Evolutionary conservation across 2,329 filamentous ascomycete genomes (phyloP).

Genomic region (Zarea fungicola): DNA sequence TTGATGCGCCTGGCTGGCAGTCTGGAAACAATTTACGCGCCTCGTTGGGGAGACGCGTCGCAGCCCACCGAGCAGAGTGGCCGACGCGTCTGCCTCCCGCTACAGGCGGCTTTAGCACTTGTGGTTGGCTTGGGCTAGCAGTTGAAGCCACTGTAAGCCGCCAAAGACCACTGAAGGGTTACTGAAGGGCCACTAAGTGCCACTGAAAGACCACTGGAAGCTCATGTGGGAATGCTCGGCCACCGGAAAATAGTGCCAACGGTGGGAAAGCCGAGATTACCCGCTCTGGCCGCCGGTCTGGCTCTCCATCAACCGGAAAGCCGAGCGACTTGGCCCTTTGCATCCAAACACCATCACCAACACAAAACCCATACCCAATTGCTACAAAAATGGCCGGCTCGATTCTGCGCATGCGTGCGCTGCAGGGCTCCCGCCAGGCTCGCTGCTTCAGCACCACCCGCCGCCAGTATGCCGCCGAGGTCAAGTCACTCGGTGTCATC

Average conservation of each 20-base stretch:
- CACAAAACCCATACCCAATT: conserved; percentile 11
- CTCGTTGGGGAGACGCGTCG: conserved; percentile 8
- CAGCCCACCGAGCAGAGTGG: conserved; percentile 4
- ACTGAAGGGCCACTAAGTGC: neutral
- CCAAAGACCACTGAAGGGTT: neutral
- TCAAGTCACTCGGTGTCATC: conserved; percentile 85
- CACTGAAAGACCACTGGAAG: neutral
- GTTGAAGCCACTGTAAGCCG: neutral
- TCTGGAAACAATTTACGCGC: conserved; percentile 17
- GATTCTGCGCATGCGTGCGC: conserved; percentile 33
- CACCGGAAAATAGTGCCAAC: neutral
- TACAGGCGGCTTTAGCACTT: neutral
- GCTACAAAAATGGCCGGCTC: conserved; percentile 33
- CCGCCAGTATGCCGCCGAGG: conserved; percentile 57
- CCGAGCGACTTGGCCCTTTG: neutral
- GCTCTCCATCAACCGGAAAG: conserved; percentile 2
- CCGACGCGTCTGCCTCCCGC: conserved; percentile 18
- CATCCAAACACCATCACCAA: conserved; percentile 9
- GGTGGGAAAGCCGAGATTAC: conserved; percentile 37
- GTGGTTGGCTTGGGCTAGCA: too few relatives aligned
- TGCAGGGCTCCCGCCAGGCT: conserved; percentile 33
- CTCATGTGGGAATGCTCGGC: too few relatives aligned
- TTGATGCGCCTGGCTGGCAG: neutral
- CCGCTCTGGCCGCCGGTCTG: conserved; percentile 24
- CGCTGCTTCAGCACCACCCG: conserved; percentile 67